phyloP scores from a whole-genome alignment of 129 eudicot genomes.

The Tagetes patula region DNA sequence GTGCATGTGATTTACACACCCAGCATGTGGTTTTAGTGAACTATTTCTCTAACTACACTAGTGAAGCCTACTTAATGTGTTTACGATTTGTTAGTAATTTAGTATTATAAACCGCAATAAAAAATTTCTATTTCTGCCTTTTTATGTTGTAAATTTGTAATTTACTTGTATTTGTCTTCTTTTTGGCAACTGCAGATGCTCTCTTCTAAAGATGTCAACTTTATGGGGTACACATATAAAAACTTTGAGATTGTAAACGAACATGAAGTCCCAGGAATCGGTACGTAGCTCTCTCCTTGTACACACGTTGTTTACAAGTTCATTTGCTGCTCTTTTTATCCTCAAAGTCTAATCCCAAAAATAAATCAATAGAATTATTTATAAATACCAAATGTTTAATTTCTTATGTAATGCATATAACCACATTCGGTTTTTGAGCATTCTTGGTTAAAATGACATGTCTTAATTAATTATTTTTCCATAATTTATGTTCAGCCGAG shows the following conservation, averaged over 20 bases:
- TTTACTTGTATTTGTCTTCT: background rate
- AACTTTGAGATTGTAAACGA: constrained; percentile 90
- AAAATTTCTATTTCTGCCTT: background rate
- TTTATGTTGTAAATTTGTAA: background rate
- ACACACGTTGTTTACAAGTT: background rate
- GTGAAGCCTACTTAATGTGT: background rate
- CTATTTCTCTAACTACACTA: background rate
- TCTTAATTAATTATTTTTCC: constrained; percentile 16
- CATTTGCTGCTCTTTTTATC: background rate
- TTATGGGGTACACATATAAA: constrained; percentile 92
- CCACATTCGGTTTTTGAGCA: constrained; percentile 5
- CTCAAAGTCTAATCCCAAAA: background rate
- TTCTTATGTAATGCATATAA: background rate
- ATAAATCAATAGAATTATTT: constrained; percentile 17
- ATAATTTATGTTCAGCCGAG: constrained; percentile 58
- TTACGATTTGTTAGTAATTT: constrained; percentile 9
- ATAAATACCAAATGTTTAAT: constrained; percentile 11
- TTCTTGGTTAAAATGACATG: background rate
- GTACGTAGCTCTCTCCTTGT: constrained; percentile 43
- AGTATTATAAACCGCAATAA: constrained; percentile 1
- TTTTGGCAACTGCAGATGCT: constrained; percentile 66
- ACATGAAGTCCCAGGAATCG: constrained; percentile 81
- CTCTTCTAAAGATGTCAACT: constrained; percentile 90
- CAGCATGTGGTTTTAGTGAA: background rate
- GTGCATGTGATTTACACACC: constrained; percentile 4